Base-by-base conservation (phyloP, 352 stramenopile species). In the Blastocystis sp. region DNA sequence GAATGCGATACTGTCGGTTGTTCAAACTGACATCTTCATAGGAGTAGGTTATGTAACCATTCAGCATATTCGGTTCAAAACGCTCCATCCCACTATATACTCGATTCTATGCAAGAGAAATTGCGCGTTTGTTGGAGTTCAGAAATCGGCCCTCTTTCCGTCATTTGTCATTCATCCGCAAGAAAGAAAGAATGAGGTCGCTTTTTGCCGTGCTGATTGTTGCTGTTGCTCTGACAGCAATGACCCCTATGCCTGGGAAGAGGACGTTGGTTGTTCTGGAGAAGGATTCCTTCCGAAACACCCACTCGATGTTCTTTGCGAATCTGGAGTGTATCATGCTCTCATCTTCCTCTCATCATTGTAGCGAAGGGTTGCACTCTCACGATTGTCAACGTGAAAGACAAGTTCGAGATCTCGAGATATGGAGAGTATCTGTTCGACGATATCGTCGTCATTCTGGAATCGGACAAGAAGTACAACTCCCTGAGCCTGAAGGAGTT, bases 351-450 rank as follows among this genome's bases (percentile, higher is more conserved):
- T 34, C 19, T 67, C 2, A 70, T n/a, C 45, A 4, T 38, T 43
- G 23, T 69, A 84, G 74, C 43, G 9, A 67, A 84, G 28, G 74
- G 74, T 59, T 84, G 48, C 41, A 5, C 56, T 2, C 21, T 84
- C 11, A 70, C 74, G 14, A 69, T 70, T 28, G 52, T 84, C 10
- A 52, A 10, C 48, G 52, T 84, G 14, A n/a, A 66, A 4, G 53
- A 84, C 53, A 69, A 53, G 34, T 84, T 84, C 48, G 74, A 84
- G 56, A 84, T 96, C 1, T 91, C 92, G n/a, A 89, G 91, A 82
- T 97, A 94, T 90, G 94, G 94, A 74, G 93, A 95, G 89, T 91
- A 91, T 62, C 88, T 91, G 67, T 96, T 93, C 89, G 94, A 97
- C 80, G 94, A 97, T 89, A 90, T 97, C 84, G 90, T 97, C 74